Base-by-base conservation (phyloP, 2,329 filamentous ascomycete species). In the Xylariaceae sp. region DNA sequence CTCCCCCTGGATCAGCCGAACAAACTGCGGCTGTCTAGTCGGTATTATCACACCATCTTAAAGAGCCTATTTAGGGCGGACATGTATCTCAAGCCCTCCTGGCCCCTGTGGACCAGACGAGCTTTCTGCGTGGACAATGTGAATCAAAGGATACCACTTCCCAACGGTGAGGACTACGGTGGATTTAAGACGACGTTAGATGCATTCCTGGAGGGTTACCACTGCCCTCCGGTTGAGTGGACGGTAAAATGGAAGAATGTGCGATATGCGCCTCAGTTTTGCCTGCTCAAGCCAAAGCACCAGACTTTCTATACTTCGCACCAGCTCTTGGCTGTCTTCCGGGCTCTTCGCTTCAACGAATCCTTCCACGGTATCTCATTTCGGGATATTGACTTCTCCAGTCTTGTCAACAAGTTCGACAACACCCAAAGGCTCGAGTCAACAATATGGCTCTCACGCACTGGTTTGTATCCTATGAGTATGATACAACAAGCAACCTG, bases 311-410 rank as follows among this genome's bases (percentile, higher is more conserved):
- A 85, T 66, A 76, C 76, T 3, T 71, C 77, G 3, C 68, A 81
- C 44, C 82, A 85, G 67, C 73, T 85, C 2, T 70, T 85, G n/a
- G 82, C 82, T 8, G 77, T 84, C 1, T 77, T 84, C 64, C 77
- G 81, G 3, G 80, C 82, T 1, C 70, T 84, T 60, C 76, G 82
- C 8, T 85, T 82, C 67, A 85, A 85, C 56, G 82, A 81, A 63
- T 84, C 80, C 65, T 84, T 85, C 71, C 81, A 80, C 59, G 80
- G 81, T 0, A 69, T 85, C n/a, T 84, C 80, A 1, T 82, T 85
- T 62, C 70, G 74, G 8, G 76, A 80, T 55, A 75, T 84, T 11
- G 78, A 83, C 62, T 73, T 85, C 17, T 77, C 76, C 1, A 71
- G 66, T 13, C 70, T 80, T 1, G 70, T 73, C 47, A 72, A 73